Percentiles rank a stretch among this genome's conserved stretches.
These are phyloP conservation scores for Camelina sativa DNA, from an alignment of 345 rosid species.

Conservation along the genomic window DNA sequence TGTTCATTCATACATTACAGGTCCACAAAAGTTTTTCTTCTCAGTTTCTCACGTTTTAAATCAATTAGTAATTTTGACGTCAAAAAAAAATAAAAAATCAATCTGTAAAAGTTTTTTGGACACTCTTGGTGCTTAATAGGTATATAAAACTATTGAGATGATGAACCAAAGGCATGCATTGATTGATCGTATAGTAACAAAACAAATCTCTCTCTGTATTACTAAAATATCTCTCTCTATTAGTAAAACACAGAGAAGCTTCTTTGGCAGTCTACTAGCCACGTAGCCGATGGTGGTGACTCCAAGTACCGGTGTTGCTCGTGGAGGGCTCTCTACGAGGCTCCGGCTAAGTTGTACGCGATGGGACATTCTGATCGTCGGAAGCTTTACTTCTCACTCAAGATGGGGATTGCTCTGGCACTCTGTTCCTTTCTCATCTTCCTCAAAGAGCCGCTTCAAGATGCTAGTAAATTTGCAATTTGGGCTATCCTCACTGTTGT, in stretches of 20 bases:
- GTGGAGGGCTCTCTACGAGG: constrained; percentile 44
- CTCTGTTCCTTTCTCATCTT: constrained; percentile 59
- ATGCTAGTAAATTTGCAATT: constrained; percentile 58
- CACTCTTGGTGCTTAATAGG: not conserved
- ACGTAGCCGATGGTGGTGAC: constrained; percentile 5
- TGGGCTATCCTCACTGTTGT: constrained; percentile 86
- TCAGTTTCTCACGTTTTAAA: not conserved
- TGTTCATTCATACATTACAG: not conserved
- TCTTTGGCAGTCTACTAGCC: constrained; percentile 33
- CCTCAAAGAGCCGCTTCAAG: constrained; percentile 56
- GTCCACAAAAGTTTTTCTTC: no score
- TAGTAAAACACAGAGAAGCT: constrained; percentile 60
- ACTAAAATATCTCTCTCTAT: no score
- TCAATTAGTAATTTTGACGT: no score
- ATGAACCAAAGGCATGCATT: constrained; percentile 4
- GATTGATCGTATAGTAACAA: not conserved
- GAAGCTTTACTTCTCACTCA: constrained; percentile 58
- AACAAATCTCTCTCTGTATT: not conserved
- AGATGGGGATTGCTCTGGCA: constrained; percentile 67
- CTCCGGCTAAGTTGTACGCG: constrained; percentile 44
- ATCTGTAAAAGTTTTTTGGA: not conserved
- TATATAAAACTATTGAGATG: not conserved
- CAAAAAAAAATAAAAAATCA: not conserved
- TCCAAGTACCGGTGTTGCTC: constrained; percentile 42
- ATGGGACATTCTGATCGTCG: constrained; percentile 78